These are phyloP conservation scores for Keqinozyma sinolaborantium DNA, from an alignment of 1,139 yeast species.

Conservation along the genomic window DNA sequence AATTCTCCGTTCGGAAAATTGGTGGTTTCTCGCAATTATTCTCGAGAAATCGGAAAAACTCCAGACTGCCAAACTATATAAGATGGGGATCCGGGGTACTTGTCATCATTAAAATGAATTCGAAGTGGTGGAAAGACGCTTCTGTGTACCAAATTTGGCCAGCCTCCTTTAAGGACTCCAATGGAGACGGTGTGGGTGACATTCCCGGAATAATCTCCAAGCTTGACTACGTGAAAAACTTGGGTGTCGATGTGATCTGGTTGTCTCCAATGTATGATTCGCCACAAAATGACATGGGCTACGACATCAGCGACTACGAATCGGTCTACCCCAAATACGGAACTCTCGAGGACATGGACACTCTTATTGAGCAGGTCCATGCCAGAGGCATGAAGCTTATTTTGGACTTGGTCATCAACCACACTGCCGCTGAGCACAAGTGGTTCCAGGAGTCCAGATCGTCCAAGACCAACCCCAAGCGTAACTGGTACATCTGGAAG, in stretches of 20 bases:
- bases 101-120: constrained; percentile 2
- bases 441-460: constrained; percentile 59
- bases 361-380: constrained; percentile 45
- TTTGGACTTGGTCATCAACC: constrained; percentile 58
- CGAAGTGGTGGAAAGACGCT: constrained; percentile 57
- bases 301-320: constrained; percentile 56
- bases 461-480: constrained; percentile 50
- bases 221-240: constrained; percentile 48
- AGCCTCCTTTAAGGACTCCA: constrained; percentile 55
- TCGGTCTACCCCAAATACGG: constrained; percentile 52
- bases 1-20: too few species aligned
- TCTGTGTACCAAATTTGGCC: constrained; percentile 59
- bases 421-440: constrained; percentile 51
- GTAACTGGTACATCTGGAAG: constrained; percentile 64
- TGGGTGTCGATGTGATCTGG: constrained; percentile 57
- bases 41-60: too few species aligned
- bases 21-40: too few species aligned
- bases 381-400: constrained; percentile 49
- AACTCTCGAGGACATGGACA: constrained; percentile 48
- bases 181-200: constrained; percentile 59
- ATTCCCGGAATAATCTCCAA: constrained; percentile 50
- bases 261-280: constrained; percentile 57
- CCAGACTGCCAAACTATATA: too few species aligned
- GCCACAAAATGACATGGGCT: constrained; percentile 65
- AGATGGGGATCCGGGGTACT: too few species aligned